Percentiles rank a stretch among this genome's conserved stretches.
Conservation (phyloP, 1,284 basidiomycete genomes). For the Puccinia horiana region DNA sequence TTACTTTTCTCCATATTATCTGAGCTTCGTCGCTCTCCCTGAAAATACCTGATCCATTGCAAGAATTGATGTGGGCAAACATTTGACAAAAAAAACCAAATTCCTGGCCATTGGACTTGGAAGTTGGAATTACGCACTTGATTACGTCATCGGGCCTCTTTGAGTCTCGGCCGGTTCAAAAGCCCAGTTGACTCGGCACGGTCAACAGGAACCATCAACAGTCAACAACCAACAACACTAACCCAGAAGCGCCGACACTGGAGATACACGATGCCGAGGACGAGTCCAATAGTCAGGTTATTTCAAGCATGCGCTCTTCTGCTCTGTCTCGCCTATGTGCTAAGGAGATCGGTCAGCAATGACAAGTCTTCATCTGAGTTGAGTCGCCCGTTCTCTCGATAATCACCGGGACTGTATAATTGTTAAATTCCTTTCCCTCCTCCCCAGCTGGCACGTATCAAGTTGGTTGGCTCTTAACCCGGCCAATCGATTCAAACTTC, state of each 20-base stretch:
- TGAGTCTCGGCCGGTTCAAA: too few species aligned
- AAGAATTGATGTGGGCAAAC: too few species aligned
- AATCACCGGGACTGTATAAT: not conserved
- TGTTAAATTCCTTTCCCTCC: not conserved
- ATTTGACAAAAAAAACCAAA: too few species aligned
- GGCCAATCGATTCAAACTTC: conserved; percentile 14
- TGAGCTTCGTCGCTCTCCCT: too few species aligned
- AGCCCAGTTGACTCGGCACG: not conserved
- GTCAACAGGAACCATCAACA: not conserved
- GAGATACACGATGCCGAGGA: conserved; percentile 1
- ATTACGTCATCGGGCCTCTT: too few species aligned
- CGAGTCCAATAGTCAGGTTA: not conserved
- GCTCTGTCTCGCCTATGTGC: not conserved
- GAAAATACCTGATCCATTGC: too few species aligned
- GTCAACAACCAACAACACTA: not conserved
- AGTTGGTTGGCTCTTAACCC: conserved; percentile 19
- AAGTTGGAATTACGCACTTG: too few species aligned
- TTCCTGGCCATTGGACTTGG: too few species aligned
- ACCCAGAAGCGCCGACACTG: too few species aligned
- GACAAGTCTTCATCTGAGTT: conserved; percentile 13
- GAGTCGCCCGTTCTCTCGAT: not conserved
- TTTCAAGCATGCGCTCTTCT: not conserved
- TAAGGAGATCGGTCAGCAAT: not conserved
- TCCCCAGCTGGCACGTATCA: conserved; percentile 17
- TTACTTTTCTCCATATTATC: too few species aligned